Conservation (phyloP, 768 basidiomycete species). For the Nidula microcarpa region DNA sequence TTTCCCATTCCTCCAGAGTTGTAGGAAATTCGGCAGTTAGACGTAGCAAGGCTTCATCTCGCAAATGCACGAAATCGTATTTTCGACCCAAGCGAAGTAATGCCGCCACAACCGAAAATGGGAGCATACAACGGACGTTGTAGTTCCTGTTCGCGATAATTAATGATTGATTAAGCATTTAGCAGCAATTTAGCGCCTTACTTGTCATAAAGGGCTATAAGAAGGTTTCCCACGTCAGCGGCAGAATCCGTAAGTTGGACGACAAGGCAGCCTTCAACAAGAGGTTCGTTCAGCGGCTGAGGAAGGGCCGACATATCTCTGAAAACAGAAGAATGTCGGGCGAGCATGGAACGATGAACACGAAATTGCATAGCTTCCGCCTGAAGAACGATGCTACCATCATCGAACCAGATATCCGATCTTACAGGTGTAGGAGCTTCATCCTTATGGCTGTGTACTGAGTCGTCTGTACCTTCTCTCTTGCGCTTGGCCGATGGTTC, state of each 20-base stretch:
- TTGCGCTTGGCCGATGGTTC: too few species aligned
- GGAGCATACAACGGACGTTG: not conserved
- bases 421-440: not conserved
- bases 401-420: conserved; percentile 2
- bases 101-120: conserved; percentile 3
- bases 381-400: conserved; percentile 5
- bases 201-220: conserved; percentile 4
- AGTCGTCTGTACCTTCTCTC: too few species aligned
- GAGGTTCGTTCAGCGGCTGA: not conserved
- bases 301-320: conserved; percentile 9
- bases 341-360: conserved; percentile 5
- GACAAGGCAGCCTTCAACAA: conserved; percentile 7
- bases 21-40: conserved; percentile 9
- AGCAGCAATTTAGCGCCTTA: not conserved
- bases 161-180: too few species aligned
- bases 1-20: conserved; percentile 5
- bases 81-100: conserved; percentile 13
- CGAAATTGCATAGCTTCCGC: conserved; percentile 5
- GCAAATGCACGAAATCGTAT: conserved; percentile 7
- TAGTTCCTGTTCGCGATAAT: not conserved
- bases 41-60: conserved; percentile 6
- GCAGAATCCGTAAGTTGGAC: conserved; percentile 7
- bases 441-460: too few species aligned
- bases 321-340: conserved; percentile 8
- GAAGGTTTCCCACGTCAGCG: conserved; percentile 5